phyloP scores from a whole-genome alignment of 352 stramenopile species.

The Blastocystis sp. region DNA sequence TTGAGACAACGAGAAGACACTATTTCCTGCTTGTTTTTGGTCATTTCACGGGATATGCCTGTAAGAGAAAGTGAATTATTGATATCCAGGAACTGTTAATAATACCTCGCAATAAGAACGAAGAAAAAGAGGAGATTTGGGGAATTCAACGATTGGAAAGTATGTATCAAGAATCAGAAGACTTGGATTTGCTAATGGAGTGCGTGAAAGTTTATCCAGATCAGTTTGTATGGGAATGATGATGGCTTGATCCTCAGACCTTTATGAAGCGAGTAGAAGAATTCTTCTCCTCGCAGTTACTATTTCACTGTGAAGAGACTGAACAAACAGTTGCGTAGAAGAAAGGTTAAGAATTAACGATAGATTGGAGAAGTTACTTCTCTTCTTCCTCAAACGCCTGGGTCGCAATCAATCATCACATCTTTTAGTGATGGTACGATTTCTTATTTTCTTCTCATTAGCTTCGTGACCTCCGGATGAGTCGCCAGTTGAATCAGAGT shows the following conservation, averaged over 20 bases:
- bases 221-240: background rate
- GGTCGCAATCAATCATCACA: background rate
- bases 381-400: background rate
- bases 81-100: background rate
- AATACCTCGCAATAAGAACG: background rate
- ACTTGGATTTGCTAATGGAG: background rate
- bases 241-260: background rate
- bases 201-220: background rate
- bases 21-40: background rate
- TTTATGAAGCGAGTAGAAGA: background rate
- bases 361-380: background rate
- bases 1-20: background rate
- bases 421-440: constrained; percentile 8
- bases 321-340: background rate
- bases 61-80: background rate
- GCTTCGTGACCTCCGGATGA: background rate
- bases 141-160: background rate
- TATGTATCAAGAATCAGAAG: background rate
- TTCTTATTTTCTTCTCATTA: background rate
- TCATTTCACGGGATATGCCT: background rate
- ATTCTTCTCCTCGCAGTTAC: background rate
- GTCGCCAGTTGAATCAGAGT: background rate
- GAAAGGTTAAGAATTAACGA: background rate
- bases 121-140: background rate
- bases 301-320: background rate